These are phyloP conservation scores for Blastobotrys petasosporus DNA, from an alignment of 1,139 yeast species.

Conservation along the genomic window DNA sequence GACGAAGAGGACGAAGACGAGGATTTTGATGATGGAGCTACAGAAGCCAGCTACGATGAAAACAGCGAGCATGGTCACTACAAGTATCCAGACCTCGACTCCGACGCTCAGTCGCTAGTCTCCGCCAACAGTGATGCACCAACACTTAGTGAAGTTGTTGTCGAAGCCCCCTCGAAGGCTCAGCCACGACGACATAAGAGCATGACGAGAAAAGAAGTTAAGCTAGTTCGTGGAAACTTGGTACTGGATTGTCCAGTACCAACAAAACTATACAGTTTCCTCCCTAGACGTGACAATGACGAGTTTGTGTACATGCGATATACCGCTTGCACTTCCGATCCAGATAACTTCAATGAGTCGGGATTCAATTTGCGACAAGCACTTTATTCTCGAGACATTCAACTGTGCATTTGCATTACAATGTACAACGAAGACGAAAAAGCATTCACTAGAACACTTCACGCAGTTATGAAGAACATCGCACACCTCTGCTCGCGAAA, in stretches of 20 bases:
- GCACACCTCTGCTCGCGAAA: slow-evolving; percentile 78
- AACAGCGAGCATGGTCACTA: slow-evolving; percentile 27
- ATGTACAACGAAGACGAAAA: slow-evolving; percentile 95
- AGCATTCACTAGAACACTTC: slow-evolving; percentile 85
- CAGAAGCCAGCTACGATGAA: slow-evolving; percentile 22
- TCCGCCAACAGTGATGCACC: slow-evolving; percentile 17
- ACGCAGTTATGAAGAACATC: slow-evolving; percentile 85
- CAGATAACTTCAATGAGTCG: slow-evolving; percentile 69
- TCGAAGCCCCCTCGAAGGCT: slow-evolving; percentile 41
- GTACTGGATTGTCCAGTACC: slow-evolving; percentile 93
- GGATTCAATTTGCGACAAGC: slow-evolving; percentile 86
- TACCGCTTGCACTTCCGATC: slow-evolving; percentile 88
- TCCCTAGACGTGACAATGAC: slow-evolving; percentile 79
- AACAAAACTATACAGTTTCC: slow-evolving; percentile 67
- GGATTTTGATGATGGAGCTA: slow-evolving; percentile 10
- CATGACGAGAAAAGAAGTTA: slow-evolving; percentile 53
- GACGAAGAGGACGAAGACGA: slow-evolving; percentile 12
- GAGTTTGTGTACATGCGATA: slow-evolving; percentile 93
- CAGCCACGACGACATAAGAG: slow-evolving; percentile 57
- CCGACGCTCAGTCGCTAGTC: slow-evolving; percentile 23
- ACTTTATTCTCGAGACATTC: slow-evolving; percentile 81
- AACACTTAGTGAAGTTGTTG: slow-evolving; percentile 25
- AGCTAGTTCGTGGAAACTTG: slow-evolving; percentile 69
- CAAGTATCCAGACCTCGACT: slow-evolving; percentile 23
- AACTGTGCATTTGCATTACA: slow-evolving; percentile 81